A percentile compares a stretch with the other conserved stretches of the same genome.
These are phyloP conservation scores for Cetraspora pellucida DNA, from an alignment of 192 early-diverging fungal genomes.

Conservation along the genomic window DNA sequence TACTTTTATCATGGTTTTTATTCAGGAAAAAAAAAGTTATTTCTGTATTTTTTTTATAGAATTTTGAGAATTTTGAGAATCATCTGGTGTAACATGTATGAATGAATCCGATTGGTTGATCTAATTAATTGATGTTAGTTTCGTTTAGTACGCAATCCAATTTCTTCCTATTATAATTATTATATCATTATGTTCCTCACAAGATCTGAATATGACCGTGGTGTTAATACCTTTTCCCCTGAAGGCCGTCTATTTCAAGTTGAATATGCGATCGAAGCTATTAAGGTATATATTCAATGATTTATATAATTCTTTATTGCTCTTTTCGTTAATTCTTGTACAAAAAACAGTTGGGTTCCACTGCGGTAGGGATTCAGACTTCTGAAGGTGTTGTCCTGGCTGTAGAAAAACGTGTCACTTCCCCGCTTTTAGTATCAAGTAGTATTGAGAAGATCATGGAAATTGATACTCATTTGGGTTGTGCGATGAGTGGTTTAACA, in stretches of 20 bases:
- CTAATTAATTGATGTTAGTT: too few relatives aligned
- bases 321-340: background rate
- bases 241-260: slow-evolving; percentile 99
- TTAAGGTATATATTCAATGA: slow-evolving; percentile 73
- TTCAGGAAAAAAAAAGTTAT: background rate
- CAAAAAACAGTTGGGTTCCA: slow-evolving; percentile 80
- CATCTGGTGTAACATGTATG: too few relatives aligned
- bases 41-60: too few relatives aligned
- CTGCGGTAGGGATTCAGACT: slow-evolving; percentile 98
- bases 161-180: slow-evolving; percentile 25
- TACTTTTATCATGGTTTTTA: slow-evolving; percentile 57
- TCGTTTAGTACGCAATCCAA: too few relatives aligned
- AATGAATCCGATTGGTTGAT: too few relatives aligned
- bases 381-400: slow-evolving; percentile 89
- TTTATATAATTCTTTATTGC: background rate
- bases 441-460: slow-evolving; percentile 99
- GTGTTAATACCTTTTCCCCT: slow-evolving; percentile 99
- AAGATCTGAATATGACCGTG: slow-evolving; percentile 97
- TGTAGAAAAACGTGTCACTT: slow-evolving; percentile 97
- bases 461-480: slow-evolving; percentile 93
- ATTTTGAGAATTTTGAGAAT: too few relatives aligned
- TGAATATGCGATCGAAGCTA: slow-evolving; percentile 99
- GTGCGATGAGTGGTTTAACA: slow-evolving; percentile 95
- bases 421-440: slow-evolving; percentile 85
- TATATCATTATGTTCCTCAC: slow-evolving; percentile 77